Evolutionary conservation across 352 stramenopile species (phyloP).

Genomic region (Globisporangium mamillatum): DNA sequence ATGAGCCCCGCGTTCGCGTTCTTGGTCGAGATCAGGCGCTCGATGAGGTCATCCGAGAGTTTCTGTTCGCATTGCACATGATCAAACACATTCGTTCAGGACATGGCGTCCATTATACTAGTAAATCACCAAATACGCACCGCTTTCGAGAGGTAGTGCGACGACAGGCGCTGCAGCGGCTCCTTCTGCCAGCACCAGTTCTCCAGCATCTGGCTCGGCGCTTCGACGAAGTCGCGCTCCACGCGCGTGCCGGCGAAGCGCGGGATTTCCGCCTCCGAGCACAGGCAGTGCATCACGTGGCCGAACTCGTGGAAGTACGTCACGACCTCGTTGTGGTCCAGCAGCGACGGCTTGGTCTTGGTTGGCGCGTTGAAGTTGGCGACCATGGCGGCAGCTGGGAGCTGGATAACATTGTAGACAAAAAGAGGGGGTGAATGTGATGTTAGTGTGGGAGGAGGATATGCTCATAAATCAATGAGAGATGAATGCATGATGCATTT

Average conservation of each 20-base stretch:
- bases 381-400: slow-evolving; percentile 85
- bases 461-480: background rate
- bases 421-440: background rate
- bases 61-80: slow-evolving; percentile 30
- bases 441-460: background rate
- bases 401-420: slow-evolving; percentile 10
- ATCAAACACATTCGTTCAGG: slow-evolving; percentile 3
- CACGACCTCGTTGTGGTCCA: slow-evolving; percentile 84
- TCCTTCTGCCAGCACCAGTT: slow-evolving; percentile 91
- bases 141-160: slow-evolving; percentile 76
- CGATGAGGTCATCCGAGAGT: slow-evolving; percentile 79
- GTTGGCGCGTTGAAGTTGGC: slow-evolving; percentile 87
- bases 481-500: slow-evolving; percentile 11
- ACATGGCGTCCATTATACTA: background rate
- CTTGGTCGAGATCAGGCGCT: slow-evolving; percentile 83
- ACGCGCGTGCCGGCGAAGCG: slow-evolving; percentile 75
- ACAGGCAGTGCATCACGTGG: slow-evolving; percentile 90
- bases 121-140: slow-evolving; percentile 18
- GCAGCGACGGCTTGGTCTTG: slow-evolving; percentile 73
- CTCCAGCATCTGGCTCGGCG: slow-evolving; percentile 90
- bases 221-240: slow-evolving; percentile 88
- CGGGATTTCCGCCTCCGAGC: slow-evolving; percentile 75
- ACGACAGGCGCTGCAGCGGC: slow-evolving; percentile 79
- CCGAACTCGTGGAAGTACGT: slow-evolving; percentile 91
- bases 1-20: slow-evolving; percentile 79